Base-by-base conservation (phyloP, 352 stramenopile genomes). In the Phytophthora fragariae region DNA sequence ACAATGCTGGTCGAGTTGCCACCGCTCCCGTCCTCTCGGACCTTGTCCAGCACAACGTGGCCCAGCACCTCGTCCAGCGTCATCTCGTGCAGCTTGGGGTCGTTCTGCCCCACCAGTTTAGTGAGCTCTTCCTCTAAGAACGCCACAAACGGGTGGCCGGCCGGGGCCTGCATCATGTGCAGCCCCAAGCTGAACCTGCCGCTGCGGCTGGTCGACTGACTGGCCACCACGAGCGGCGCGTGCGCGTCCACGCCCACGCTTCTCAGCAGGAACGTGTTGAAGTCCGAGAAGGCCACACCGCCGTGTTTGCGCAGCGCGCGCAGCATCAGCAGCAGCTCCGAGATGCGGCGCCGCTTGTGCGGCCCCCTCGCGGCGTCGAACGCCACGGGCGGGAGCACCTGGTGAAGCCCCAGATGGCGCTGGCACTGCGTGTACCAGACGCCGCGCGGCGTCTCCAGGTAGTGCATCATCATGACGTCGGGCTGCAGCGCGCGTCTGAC, bases 381-480 rank as follows among this genome's bases (percentile, higher is more conserved):
- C 2, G 76, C 52, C 33, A 73, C 66, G 0, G 79, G 79, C 2
- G 71, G 62, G n/a, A 84, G 29, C 50, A 86, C 75, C 14, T 77
- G 70, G 27, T 86, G 80, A 19, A 83, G 69, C 47, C 76, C 82
- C 29, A 86, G 56, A 44, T 84, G 75, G 2, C 80, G 74, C 57
- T 86, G 80, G 31, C 77, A 83, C 50, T 86, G 77, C 19, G 80
- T 84, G 68, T 76, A 86, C 80, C 80, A 86, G 10, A 79, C 65
- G 17, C 80, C 80, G 19, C 77, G 65, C 37, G 37, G 37, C 10
- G 80, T 77, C 4, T 76, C 65, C 19, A 81, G 21, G 64, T 86
- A 86, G 65, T 86, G 80, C 65, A 84, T 56, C 57, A 84, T 62
- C 74, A 86, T 83, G 35, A 77, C 39, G 8, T 62, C 61, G 8